These are phyloP conservation scores for Cryptomeria japonica DNA, from an alignment of 75 land plant genomes.

Conservation along the genomic window DNA sequence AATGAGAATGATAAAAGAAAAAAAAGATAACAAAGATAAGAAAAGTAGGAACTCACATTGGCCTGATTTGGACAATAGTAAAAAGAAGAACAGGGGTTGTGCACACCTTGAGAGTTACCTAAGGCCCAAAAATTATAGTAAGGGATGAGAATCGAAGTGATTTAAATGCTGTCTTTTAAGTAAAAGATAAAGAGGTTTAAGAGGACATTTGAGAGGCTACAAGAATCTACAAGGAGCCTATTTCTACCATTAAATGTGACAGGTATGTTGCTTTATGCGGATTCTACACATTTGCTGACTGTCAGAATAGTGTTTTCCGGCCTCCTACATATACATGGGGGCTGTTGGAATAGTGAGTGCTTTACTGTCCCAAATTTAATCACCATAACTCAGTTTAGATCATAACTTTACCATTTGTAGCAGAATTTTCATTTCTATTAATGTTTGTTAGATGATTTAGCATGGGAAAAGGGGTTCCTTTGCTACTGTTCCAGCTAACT, in stretches of 20 bases:
- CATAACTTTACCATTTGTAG: neutral
- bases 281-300: too few relatives aligned
- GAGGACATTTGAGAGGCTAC: neutral
- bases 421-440: too few relatives aligned
- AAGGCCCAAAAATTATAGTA: neutral
- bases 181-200: neutral
- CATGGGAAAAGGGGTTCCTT: too few relatives aligned
- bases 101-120: neutral
- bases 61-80: neutral
- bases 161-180: neutral
- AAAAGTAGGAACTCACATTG: neutral
- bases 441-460: too few relatives aligned
- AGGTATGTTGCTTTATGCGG: neutral
- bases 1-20: neutral
- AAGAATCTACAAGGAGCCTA: neutral
- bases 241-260: neutral
- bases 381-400: too few relatives aligned
- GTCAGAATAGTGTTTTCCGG: neutral
- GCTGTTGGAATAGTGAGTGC: too few relatives aligned
- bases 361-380: neutral
- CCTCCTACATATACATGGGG: neutral
- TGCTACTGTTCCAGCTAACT: too few relatives aligned
- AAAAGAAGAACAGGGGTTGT: neutral
- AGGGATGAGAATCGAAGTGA: neutral
- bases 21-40: neutral